phyloP scores from a whole-genome alignment of 164 flowering plant genomes.

The Cinnamomum chago region DNA sequence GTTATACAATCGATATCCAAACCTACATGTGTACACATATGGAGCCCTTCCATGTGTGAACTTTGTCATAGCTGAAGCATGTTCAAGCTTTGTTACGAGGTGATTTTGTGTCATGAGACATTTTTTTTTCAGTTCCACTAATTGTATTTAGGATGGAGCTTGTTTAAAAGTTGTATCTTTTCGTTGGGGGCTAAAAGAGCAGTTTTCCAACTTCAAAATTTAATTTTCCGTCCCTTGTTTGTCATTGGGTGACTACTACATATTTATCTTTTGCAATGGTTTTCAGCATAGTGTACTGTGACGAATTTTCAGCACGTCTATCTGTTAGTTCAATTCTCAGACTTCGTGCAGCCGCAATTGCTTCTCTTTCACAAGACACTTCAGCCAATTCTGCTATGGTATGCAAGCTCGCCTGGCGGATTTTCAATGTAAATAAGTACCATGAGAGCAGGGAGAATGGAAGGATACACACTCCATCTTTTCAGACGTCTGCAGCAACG shows the following conservation, averaged over 20 bases:
- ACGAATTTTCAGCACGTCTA: slow-evolving; percentile 84
- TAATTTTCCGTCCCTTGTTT: neutral
- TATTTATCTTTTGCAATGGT: neutral
- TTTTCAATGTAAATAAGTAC: slow-evolving; percentile 35
- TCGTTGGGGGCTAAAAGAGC: neutral
- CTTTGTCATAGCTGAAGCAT: slow-evolving; percentile 57
- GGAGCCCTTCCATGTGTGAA: slow-evolving; percentile 87
- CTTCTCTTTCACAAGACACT: slow-evolving; percentile 55
- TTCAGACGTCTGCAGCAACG: slow-evolving; percentile 9
- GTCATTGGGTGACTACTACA: neutral
- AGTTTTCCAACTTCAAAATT: neutral
- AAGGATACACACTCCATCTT: slow-evolving; percentile 17
- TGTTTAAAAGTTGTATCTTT: neutral
- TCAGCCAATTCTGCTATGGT: slow-evolving; percentile 49
- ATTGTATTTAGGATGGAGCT: neutral
- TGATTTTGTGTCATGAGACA: slow-evolving; percentile 15
- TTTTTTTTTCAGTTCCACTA: neutral
- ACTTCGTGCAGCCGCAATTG: slow-evolving; percentile 73
- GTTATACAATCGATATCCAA: slow-evolving; percentile 50
- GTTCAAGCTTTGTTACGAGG: slow-evolving; percentile 81
- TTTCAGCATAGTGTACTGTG: slow-evolving; percentile 64
- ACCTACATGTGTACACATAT: slow-evolving; percentile 69
- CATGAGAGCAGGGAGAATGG: slow-evolving; percentile 18
- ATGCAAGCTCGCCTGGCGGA: slow-evolving; percentile 52
- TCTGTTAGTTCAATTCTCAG: slow-evolving; percentile 69